Evolutionary conservation across 176 grass and related monocot species (phyloP), one percentile per base, ranked within the genome.

Genomic region (Paspalum notatum): DNA sequence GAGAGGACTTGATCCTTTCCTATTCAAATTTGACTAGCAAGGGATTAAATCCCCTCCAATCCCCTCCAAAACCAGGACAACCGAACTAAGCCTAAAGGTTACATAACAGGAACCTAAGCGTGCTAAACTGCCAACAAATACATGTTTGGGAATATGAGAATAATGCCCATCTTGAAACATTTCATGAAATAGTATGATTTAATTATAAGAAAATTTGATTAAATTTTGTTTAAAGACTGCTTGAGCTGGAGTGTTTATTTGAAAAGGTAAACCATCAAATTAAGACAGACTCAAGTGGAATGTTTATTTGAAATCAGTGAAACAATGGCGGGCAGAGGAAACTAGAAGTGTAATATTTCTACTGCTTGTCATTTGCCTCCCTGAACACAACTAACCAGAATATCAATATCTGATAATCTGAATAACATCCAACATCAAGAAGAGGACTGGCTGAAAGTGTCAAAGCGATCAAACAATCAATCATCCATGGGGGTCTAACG

Each of bases 251-350:
- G 75, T n/a, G n/a, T n/a, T 40, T 57, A 37, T 32, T 37, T 17
- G n/a, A 52, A 67, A 72, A 6, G 60, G 26, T 11, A 74, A 21
- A 10, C 41, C 42, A 55, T 54, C 9, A 74, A 74, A 18, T 47
- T 70, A 77, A 41, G 56, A 62, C n/a, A 61, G 25, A 53, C 6
- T 74, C 24, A 2, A 43, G 54, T 22, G 9, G 48, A 40, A 17
- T 41, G 41, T 21, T 57, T 49, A 74, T 80, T 41, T 80, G 9
- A 21, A 80, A 47, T 41, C 22, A 25, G 26, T 26, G 32, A 81
- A 51, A 60, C 22, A 69, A 37, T 75, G 44, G 27, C 75, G 12
- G 58, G 2, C 26, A 43, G 43, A 27, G 22, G 26, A 14, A 26
- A 37, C 5, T 62, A 47, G 40, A n/a, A 42, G 7, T 22, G 22